A percentile compares a stretch with the other conserved stretches of the same genome.
These are phyloP conservation scores for Fistulifera pelliculosa DNA, from an alignment of 108 stramenopile genomes.

Conservation along the genomic window DNA sequence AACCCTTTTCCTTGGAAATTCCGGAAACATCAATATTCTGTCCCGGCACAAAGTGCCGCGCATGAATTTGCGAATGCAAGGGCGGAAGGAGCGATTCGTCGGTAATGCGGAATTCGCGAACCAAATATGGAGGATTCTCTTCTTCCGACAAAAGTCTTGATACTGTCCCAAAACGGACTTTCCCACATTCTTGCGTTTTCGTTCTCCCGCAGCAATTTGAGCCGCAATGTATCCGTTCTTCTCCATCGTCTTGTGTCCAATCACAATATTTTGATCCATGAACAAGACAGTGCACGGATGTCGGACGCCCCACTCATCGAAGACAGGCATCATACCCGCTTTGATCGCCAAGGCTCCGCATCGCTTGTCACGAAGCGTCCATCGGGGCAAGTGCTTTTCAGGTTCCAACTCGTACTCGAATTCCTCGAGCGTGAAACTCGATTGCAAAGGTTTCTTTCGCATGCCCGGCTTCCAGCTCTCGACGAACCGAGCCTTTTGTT, in stretches of 20 bases:
- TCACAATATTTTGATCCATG: slow-evolving; percentile 84
- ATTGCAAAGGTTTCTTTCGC: slow-evolving; percentile 66
- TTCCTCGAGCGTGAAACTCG: slow-evolving; percentile 52
- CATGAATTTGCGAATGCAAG: slow-evolving; percentile 74
- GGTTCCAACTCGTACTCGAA: slow-evolving; percentile 55
- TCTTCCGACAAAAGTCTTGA: slow-evolving; percentile 27
- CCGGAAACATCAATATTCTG: slow-evolving; percentile 93
- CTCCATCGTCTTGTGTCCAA: slow-evolving; percentile 81
- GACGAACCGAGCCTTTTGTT: slow-evolving; percentile 34
- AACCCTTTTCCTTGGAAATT: slow-evolving; percentile 95
- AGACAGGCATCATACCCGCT: slow-evolving; percentile 95
- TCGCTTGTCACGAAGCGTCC: slow-evolving; percentile 72
- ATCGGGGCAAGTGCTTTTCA: slow-evolving; percentile 32
- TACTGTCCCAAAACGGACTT: slow-evolving; percentile 65
- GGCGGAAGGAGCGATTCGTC: slow-evolving; percentile 66
- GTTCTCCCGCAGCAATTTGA: slow-evolving; percentile 90
- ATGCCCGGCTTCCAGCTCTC: slow-evolving; percentile 81
- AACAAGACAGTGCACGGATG: slow-evolving; percentile 90
- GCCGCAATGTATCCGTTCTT: slow-evolving; percentile 85
- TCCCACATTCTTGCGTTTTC: slow-evolving; percentile 83
- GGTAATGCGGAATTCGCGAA: slow-evolving; percentile 76
- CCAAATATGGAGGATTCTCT: slow-evolving; percentile 68
- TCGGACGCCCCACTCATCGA: slow-evolving; percentile 94
- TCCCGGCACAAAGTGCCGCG: slow-evolving; percentile 95
- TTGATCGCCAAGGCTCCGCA: slow-evolving; percentile 92